Base-by-base conservation (phyloP, 495 filamentous ascomycete genomes). In the Xylaria bambusicola region DNA sequence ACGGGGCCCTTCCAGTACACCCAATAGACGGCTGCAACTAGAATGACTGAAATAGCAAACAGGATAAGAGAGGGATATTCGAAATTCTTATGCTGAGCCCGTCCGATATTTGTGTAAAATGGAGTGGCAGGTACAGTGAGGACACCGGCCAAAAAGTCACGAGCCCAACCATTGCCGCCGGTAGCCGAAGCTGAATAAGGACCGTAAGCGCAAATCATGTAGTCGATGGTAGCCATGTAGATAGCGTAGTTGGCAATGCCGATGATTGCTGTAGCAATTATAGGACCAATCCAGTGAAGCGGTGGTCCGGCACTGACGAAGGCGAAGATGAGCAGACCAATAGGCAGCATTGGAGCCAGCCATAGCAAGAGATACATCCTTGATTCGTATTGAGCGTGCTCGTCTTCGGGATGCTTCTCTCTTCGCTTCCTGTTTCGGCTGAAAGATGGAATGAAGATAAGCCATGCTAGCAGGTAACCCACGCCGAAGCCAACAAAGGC, bases 71-170 rank as follows among this genome's bases (percentile, higher is more conserved):
- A 88, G 2, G 90, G 88, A 58, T 86, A 83, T 64, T 52, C 80
- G 20, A 94, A 72, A 59, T 88, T 86, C 46, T 82, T 77, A 29
- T 77, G 78, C 17, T 66, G 49, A 10, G 49, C 66, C 13, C 58
- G 56, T 12, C 86, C 87, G 62, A 90, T 88, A 65, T 90, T 84
- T 68, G 62, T 66, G 58, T 77, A 89, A 75, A 88, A 92, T 3
- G 89, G 90, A 0, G 85, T 90, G 0, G 90, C 89, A 2, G 85
- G 86, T 41, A 91, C 79, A 6, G 90, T 91, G 33, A 91, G 77
- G 7, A 92, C 81, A 78, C 91, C 91, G 54, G 91, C 91, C n/a
- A 95, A 74, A 75, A 95, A 90, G 70, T 95, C 91, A 62, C 91
- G 82, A 46, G 90, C 78, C 78, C 77, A 82, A 0, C 82, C 86